Evolutionary conservation across 495 filamentous ascomycete genomes (phyloP).

Genomic region (Sabuloglossum arenarium): DNA sequence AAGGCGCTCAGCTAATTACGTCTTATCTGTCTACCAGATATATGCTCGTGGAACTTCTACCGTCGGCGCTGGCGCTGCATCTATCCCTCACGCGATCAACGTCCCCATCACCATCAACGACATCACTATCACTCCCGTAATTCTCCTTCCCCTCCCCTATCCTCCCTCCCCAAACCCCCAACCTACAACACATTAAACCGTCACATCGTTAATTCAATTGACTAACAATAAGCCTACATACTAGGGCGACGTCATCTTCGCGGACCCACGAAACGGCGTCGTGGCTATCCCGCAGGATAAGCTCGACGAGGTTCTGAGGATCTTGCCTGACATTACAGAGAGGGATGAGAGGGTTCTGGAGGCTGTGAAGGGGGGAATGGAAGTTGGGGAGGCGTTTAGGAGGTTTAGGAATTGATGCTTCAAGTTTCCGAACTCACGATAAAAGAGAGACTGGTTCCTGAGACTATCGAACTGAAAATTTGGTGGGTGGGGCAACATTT

Average conservation of each 20-base stretch:
- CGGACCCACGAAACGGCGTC: conserved; percentile 37
- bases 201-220: neutral
- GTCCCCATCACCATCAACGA: conserved; percentile 29
- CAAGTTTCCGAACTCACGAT: no score
- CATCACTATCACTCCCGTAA: conserved; percentile 22
- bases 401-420: neutral
- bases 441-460: no score
- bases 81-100: conserved; percentile 32
- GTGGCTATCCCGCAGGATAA: conserved; percentile 36
- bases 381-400: conserved; percentile 36
- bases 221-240: neutral
- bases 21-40: no score
- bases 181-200: no score
- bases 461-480: no score
- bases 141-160: neutral
- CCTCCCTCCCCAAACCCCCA: neutral
- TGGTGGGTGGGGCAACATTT: no score
- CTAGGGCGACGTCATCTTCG: conserved; percentile 41
- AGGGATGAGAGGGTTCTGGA: conserved; percentile 39
- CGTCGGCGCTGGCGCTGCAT: conserved; percentile 37
- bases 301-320: conserved; percentile 26
- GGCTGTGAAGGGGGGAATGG: conserved; percentile 26
- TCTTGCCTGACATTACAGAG: conserved; percentile 31
- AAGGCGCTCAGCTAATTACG: neutral
- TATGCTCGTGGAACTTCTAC: conserved; percentile 28